These are phyloP conservation scores for Trichoderma sp. DNA, from an alignment of 2,329 filamentous ascomycete genomes.

Conservation along the genomic window DNA sequence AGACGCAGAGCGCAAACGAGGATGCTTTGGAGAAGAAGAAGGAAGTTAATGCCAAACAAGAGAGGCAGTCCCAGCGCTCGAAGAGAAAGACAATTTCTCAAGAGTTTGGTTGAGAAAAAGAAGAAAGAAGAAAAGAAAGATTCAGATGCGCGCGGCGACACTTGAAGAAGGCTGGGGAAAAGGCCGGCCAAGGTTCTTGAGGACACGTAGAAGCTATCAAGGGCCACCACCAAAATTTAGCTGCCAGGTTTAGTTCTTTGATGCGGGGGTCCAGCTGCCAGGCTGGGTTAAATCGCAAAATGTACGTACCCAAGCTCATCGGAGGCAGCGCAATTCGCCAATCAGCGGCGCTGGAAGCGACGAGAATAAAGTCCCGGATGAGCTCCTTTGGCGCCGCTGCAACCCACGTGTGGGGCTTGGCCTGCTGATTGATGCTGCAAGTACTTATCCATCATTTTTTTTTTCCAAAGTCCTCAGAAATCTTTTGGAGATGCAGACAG, in stretches of 20 bases:
- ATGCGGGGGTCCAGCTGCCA: constrained; percentile 27
- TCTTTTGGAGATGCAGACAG: background rate
- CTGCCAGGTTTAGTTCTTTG: constrained; percentile 22
- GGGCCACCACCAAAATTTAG: constrained; percentile 27
- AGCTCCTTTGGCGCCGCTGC: constrained; percentile 5
- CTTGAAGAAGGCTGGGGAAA: constrained; percentile 33
- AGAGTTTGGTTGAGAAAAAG: constrained; percentile 38
- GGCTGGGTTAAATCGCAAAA: constrained; percentile 19
- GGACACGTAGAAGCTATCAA: constrained; percentile 42
- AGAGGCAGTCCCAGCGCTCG: constrained; percentile 37
- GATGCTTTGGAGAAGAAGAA: constrained; percentile 16
- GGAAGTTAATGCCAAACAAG: constrained; percentile 25
- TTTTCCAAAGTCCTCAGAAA: too few species aligned
- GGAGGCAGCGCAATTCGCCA: background rate
- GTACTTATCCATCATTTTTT: background rate
- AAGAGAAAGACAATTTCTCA: constrained; percentile 35
- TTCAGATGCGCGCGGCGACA: constrained; percentile 34
- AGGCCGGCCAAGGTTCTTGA: constrained; percentile 34
- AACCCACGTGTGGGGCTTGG: constrained; percentile 18
- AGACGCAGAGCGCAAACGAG: constrained; percentile 34
- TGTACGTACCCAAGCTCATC: constrained; percentile 20
- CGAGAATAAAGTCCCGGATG: constrained; percentile 22
- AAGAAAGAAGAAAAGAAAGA: constrained; percentile 29
- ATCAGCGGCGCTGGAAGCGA: constrained; percentile 15
- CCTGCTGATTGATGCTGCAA: constrained; percentile 8